phyloP scores from a whole-genome alignment of 140 eudicot genomes.

The Bidens hawaiensis region DNA sequence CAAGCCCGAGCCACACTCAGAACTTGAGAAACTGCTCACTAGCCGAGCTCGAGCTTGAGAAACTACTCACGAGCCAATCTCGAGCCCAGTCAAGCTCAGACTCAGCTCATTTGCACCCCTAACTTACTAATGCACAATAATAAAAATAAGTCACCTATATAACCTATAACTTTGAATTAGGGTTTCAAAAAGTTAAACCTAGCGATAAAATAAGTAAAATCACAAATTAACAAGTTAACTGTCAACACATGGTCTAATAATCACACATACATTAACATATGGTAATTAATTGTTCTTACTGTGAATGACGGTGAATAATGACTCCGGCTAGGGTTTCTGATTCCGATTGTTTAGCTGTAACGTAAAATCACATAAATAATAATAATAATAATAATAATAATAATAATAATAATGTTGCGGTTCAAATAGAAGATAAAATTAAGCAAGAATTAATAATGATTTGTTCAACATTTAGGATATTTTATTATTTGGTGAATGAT shows the following conservation, averaged over 20 bases:
- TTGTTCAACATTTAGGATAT: background rate
- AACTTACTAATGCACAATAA: no score
- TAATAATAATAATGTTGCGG: slow-evolving; percentile 2
- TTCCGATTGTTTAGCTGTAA: background rate
- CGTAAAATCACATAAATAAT: background rate
- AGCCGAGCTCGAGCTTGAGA: no score
- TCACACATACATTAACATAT: background rate
- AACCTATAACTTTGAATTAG: no score
- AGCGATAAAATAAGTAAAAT: background rate
- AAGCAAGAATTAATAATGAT: background rate
- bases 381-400: no score
- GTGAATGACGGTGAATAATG: background rate
- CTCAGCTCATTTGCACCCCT: no score
- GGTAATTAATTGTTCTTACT: background rate
- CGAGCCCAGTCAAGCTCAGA: no score
- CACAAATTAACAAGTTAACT: no score
- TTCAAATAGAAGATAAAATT: background rate
- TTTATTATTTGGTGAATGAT: background rate
- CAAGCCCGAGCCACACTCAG: no score
- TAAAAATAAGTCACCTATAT: no score
- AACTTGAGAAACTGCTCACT: no score
- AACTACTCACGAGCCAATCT: no score
- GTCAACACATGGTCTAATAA: background rate
- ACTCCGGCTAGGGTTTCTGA: slow-evolving; percentile 23
- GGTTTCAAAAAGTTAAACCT: background rate